These are phyloP conservation scores for Rhynchosporium graminicola DNA, from an alignment of 2,329 filamentous ascomycete genomes.

Conservation along the genomic window DNA sequence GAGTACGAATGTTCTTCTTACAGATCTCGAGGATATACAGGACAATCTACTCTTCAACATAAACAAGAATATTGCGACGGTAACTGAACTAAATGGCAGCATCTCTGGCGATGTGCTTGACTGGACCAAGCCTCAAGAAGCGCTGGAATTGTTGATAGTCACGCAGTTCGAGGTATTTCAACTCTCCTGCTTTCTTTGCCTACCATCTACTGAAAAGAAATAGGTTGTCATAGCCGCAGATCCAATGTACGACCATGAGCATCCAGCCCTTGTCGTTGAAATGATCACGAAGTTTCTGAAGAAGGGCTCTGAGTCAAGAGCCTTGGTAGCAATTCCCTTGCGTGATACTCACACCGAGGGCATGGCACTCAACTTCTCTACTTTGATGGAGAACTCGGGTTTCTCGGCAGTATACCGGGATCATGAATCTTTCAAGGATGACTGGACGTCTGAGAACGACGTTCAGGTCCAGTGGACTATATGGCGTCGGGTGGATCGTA, in stretches of 20 bases:
- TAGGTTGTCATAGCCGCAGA: conserved; percentile 83
- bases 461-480: conserved; percentile 14
- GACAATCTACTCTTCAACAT: conserved; percentile 78
- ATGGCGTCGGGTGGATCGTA: conserved; percentile 3
- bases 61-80: conserved; percentile 56
- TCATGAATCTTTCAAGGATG: conserved; percentile 67
- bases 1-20: conserved; percentile 67
- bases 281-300: conserved; percentile 70
- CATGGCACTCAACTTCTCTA: conserved; percentile 64
- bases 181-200: conserved; percentile 11
- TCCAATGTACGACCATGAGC: conserved; percentile 81
- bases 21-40: conserved; percentile 82
- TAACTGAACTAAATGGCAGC: conserved; percentile 54
- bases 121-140: conserved; percentile 46
- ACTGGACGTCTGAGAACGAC: conserved; percentile 62
- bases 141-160: conserved; percentile 43
- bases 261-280: conserved; percentile 72
- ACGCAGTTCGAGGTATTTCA: conserved; percentile 45
- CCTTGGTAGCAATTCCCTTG: conserved; percentile 78
- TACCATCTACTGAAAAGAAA: background rate
- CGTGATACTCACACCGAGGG: conserved; percentile 66
- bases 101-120: conserved; percentile 66
- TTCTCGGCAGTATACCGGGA: conserved; percentile 60
- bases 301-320: conserved; percentile 56
- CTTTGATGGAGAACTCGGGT: conserved; percentile 57